Conservation (phyloP, 2,329 filamentous ascomycete genomes). For the Phialophora chinensis region DNA sequence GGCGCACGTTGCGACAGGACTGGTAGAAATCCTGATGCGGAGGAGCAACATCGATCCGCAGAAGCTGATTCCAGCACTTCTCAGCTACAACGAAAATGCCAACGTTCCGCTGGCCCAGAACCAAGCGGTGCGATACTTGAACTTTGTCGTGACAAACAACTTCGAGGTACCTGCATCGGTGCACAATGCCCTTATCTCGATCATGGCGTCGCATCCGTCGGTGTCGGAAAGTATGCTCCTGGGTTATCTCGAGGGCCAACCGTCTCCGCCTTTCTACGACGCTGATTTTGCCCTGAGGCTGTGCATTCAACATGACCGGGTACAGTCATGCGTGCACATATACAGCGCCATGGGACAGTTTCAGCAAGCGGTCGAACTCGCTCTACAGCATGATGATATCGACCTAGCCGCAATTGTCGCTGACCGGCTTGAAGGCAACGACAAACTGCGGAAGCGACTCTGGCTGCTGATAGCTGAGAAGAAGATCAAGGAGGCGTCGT, state of each 20-base stretch:
- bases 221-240: constrained; percentile 84
- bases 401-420: constrained; percentile 89
- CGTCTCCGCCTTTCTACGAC: constrained; percentile 84
- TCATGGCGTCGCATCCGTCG: constrained; percentile 86
- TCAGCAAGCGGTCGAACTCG: constrained; percentile 81
- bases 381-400: constrained; percentile 85
- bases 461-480: constrained; percentile 96
- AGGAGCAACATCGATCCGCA: constrained; percentile 83
- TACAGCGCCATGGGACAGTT: constrained; percentile 97
- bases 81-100: constrained; percentile 84
- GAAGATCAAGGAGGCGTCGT: constrained; percentile 80
- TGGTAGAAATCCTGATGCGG: constrained; percentile 95
- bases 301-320: constrained; percentile 91
- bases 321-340: constrained; percentile 94
- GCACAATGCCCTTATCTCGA: constrained; percentile 95
- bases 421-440: constrained; percentile 72
- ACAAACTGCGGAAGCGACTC: constrained; percentile 83
- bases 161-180: constrained; percentile 82
- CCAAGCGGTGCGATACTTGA: constrained; percentile 90
- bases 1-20: constrained; percentile 79
- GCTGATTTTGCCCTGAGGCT: constrained; percentile 94
- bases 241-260: constrained; percentile 88
- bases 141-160: constrained; percentile 85
- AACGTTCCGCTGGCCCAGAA: constrained; percentile 74
- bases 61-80: constrained; percentile 86